phyloP scores from a whole-genome alignment of 179 eudicot species.

The Amaranthus tricolor region DNA sequence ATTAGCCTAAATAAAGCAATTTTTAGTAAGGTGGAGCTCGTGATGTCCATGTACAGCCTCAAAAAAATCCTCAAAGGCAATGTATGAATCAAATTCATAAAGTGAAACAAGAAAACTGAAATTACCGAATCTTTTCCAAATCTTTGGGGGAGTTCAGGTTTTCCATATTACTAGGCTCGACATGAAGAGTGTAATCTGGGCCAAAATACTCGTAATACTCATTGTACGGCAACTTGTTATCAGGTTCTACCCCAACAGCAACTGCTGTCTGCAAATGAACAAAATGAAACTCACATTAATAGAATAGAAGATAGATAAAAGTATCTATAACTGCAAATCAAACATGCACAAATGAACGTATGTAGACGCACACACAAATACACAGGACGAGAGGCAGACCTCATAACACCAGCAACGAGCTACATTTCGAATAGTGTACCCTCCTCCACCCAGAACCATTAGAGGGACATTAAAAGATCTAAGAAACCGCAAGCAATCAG shows the following conservation, averaged over 20 bases:
- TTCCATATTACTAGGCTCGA: conserved; percentile 64
- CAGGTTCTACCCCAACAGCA: conserved; percentile 94
- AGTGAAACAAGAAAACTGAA: not conserved
- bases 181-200: conserved; percentile 87
- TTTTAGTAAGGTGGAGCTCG: not conserved
- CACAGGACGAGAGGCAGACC: conserved; percentile 41
- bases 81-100: conserved; percentile 1
- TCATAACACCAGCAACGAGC: conserved; percentile 99
- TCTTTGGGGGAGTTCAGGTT: conserved; percentile 71
- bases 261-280: conserved; percentile 73
- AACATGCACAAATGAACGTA: not conserved
- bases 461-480: conserved; percentile 93
- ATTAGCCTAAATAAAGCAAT: not conserved
- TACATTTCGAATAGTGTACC: conserved; percentile 88
- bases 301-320: conserved; percentile 3
- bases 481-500: conserved; percentile 78
- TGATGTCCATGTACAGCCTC: not conserved
- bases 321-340: not conserved
- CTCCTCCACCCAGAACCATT: conserved; percentile 97
- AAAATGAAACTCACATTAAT: not conserved
- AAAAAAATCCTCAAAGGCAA: conserved; percentile 1
- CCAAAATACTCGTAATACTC: conserved; percentile 92
- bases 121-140: conserved; percentile 81
- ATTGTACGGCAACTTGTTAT: conserved; percentile 90
- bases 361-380: not conserved